Base-by-base conservation (phyloP, 192 early-diverging fungal species). In the Backusella circina region DNA sequence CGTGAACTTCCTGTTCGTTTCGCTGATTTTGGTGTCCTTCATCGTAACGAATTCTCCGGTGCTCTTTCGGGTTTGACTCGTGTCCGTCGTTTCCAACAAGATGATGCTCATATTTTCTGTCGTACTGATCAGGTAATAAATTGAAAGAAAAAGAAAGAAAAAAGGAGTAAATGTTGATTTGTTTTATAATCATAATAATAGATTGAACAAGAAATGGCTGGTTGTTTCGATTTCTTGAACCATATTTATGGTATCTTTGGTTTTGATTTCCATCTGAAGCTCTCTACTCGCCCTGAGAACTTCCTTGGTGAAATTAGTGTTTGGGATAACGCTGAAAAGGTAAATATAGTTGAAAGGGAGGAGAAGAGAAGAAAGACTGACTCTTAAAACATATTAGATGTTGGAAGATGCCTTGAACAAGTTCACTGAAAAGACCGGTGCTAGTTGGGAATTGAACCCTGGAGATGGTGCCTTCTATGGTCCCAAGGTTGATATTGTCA, bases 401-500 rank as follows among this genome's bases (percentile, higher is more conserved):
- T 87, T 99, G 38, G 86, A 86, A 21, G 86, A 89, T 66, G 90
- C 95, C 15, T 85, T 99, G 66, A 87, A 93, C 79, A 86, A 89
- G 51, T 96, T 93, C 85, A 50, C 72, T 28, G 23, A 69, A 4
- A 23, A 71, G 9, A 73, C 74, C 4, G 93, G 93, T 39, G 71
- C 86, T 31, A 82, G 83, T 28, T 99, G 98, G 98, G 89, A 90
- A 77, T 65, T 98, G 65, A 95, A 98, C 83, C 92, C 91, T 9
- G 95, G 95, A 74, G 98, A 99, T 85, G 98, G 98, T 50, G 98
- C 98, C 26, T 99, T 99, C 90, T 99, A 99, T 83, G 98, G 98
- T n/a, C 98, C 98, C 80, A 99, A 99, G 92, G 95, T 99, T 80
- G 98, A 99, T 85, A 98, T 99, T 82, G 91, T 90, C 39, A 94